These are phyloP conservation scores for Sarocladium strictum DNA, from an alignment of 2,329 filamentous ascomycete species.

Conservation along the genomic window DNA sequence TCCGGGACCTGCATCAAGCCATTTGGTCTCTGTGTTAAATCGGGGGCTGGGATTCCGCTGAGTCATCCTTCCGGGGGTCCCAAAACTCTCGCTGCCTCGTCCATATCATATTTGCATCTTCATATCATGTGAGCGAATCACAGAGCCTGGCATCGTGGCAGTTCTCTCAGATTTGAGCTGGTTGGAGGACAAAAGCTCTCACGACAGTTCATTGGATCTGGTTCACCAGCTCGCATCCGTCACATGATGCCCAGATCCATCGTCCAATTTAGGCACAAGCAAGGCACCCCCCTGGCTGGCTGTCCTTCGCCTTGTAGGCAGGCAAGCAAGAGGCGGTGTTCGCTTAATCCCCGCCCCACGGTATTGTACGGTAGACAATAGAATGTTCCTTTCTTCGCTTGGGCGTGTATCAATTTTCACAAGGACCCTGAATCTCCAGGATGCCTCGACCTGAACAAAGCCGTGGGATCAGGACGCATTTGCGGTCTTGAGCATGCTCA, in stretches of 20 bases:
- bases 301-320: neutral
- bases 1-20: too few relatives aligned
- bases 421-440: too few relatives aligned
- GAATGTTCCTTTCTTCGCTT: too few relatives aligned
- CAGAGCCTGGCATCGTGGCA: neutral
- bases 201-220: too few relatives aligned
- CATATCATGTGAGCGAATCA: neutral
- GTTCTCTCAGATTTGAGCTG: neutral
- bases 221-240: too few relatives aligned
- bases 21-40: neutral
- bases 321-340: neutral
- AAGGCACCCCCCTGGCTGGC: neutral
- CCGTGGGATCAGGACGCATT: too few relatives aligned
- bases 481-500: too few relatives aligned
- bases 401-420: too few relatives aligned
- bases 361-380: neutral
- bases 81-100: neutral
- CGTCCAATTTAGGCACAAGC: neutral
- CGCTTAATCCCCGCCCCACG: neutral
- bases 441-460: too few relatives aligned
- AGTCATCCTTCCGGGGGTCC: neutral
- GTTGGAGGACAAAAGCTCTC: neutral
- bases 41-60: neutral
- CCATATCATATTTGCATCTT: neutral
- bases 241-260: neutral